phyloP scores from a whole-genome alignment of 305 asterid species.

The Stenogyne calaminthoides region DNA sequence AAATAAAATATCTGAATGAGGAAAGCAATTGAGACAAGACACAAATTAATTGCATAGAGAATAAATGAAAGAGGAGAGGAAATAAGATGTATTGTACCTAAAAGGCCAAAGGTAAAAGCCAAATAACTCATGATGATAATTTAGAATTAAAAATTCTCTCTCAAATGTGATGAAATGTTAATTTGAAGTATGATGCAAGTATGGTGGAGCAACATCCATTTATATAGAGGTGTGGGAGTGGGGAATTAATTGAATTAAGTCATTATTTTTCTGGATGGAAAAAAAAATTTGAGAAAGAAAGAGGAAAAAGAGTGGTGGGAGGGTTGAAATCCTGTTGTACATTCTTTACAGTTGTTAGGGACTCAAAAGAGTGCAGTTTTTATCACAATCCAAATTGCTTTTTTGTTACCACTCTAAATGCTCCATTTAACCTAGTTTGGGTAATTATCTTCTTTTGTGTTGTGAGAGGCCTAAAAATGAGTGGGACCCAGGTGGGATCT shows the following conservation, averaged over 20 bases:
- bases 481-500: constrained; percentile 37
- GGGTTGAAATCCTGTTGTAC: constrained; percentile 22
- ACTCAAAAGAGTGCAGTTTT: constrained; percentile 31
- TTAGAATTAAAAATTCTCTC: neutral
- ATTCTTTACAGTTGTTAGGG: constrained; percentile 67
- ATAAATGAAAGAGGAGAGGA: neutral
- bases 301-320: constrained; percentile 21
- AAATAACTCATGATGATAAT: constrained; percentile 44
- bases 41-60: neutral
- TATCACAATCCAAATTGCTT: constrained; percentile 39
- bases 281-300: neutral
- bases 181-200: constrained; percentile 4
- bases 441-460: constrained; percentile 29
- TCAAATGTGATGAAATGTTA: neutral
- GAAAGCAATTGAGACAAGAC: neutral
- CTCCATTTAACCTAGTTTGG: constrained; percentile 57
- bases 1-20: neutral
- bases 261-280: neutral
- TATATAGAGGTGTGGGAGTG: constrained; percentile 44
- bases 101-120: constrained; percentile 60
- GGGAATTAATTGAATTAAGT: neutral
- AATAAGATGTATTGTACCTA: constrained; percentile 37
- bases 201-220: constrained; percentile 24
- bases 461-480: constrained; percentile 17
- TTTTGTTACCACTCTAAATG: constrained; percentile 40